phyloP scores from a whole-genome alignment of 768 basidiomycete genomes.

The Pleurotus tuoliensis region DNA sequence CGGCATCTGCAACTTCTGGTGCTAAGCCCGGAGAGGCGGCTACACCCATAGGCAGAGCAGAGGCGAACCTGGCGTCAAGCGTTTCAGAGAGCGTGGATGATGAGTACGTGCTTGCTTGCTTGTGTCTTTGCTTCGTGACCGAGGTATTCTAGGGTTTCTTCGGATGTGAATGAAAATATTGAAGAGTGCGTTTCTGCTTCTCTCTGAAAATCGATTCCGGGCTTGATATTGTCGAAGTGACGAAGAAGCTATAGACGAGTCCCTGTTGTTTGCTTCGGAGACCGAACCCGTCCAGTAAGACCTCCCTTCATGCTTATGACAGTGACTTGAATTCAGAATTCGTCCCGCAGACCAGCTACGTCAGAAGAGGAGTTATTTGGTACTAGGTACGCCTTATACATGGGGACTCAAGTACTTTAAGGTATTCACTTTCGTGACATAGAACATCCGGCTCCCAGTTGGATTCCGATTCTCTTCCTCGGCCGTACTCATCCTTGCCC shows the following conservation, averaged over 20 bases:
- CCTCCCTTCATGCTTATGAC: not conserved
- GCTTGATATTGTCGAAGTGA: not conserved
- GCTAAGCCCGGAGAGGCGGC: too few relatives aligned
- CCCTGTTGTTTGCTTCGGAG: not conserved
- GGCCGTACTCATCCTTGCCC: conserved; percentile 7
- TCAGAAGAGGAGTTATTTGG: not conserved
- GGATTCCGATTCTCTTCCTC: conserved; percentile 10
- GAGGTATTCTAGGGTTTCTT: not conserved
- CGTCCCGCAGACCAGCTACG: not conserved
- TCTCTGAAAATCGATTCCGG: not conserved
- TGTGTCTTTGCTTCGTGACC: too few relatives aligned
- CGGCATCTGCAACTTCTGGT: too few relatives aligned
- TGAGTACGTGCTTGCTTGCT: too few relatives aligned
- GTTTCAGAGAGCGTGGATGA: too few relatives aligned
- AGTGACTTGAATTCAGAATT: not conserved
- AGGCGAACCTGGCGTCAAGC: too few relatives aligned
- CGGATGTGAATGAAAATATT: not conserved
- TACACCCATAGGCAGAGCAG: too few relatives aligned
- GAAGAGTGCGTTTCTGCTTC: not conserved
- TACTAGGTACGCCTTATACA: not conserved
- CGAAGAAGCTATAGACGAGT: not conserved
- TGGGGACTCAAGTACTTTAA: too few relatives aligned
- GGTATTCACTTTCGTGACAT: too few relatives aligned
- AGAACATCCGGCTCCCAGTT: conserved; percentile 1
- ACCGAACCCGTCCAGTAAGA: not conserved